Conservation (phyloP, 2,329 filamentous ascomycete genomes). For the Plectosphaerella sp. region DNA sequence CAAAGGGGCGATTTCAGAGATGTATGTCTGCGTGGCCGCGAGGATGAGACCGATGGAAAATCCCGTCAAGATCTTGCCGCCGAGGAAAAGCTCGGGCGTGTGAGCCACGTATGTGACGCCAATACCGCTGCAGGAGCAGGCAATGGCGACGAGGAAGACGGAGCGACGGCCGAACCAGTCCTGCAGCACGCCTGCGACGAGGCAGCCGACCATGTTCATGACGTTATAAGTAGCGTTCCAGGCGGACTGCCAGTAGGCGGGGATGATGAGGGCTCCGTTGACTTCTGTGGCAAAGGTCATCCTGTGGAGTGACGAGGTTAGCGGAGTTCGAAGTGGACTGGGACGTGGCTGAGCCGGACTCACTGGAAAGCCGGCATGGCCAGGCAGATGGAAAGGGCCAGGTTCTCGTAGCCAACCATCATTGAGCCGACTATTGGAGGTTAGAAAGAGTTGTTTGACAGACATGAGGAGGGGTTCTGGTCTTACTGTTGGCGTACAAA, state of each 20-base stretch:
- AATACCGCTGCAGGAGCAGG: constrained; percentile 10
- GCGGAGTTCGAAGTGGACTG: not conserved
- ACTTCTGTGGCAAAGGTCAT: constrained; percentile 13
- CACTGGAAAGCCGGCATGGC: constrained; percentile 16
- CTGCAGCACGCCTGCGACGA: constrained; percentile 11
- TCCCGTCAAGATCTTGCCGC: constrained; percentile 15
- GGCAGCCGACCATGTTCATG: constrained; percentile 14
- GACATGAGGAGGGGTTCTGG: not conserved
- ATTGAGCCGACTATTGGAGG: constrained; percentile 7
- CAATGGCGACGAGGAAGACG: constrained; percentile 8
- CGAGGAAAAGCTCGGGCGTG: constrained; percentile 11
- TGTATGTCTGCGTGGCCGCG: constrained; percentile 13
- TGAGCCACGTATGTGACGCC: constrained; percentile 12
- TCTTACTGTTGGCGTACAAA: constrained; percentile 10
- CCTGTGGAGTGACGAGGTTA: not conserved
- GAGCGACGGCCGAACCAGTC: constrained; percentile 14
- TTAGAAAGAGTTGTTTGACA: not conserved
- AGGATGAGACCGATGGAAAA: constrained; percentile 13
- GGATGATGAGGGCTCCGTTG: constrained; percentile 14
- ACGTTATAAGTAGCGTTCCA: constrained; percentile 17
- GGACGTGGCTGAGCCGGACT: not conserved
- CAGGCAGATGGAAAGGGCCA: constrained; percentile 12
- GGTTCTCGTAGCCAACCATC: constrained; percentile 14
- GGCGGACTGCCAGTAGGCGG: constrained; percentile 16
- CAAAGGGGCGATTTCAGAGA: constrained; percentile 8